Conservation (phyloP, 169 alveolate species). For the Eimeria necatrix region DNA sequence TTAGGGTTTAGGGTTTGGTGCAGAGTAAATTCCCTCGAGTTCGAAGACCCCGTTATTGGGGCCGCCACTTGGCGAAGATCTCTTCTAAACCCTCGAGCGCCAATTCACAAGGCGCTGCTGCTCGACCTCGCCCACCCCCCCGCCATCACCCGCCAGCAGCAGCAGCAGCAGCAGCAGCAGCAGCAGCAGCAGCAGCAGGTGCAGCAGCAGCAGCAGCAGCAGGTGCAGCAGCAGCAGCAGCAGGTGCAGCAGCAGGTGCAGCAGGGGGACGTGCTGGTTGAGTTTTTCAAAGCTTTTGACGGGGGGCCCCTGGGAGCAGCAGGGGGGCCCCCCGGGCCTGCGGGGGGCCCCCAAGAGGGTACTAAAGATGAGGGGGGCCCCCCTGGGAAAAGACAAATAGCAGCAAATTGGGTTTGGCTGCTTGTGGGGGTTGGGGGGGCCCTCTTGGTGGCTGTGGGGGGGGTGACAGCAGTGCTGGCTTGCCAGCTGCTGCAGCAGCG, state of each 20-base stretch:
- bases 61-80: not conserved
- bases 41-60: not conserved
- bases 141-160: not conserved
- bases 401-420: not conserved
- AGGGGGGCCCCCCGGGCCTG: not conserved
- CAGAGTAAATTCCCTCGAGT: not conserved
- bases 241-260: not conserved
- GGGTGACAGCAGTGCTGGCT: not conserved
- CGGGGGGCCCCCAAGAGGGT: not conserved
- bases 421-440: conserved; percentile 7
- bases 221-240: too few relatives aligned
- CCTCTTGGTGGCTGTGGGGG: not conserved
- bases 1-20: not conserved
- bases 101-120: not conserved
- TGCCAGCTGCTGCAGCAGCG: not conserved
- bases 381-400: not conserved
- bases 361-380: not conserved
- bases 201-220: too few relatives aligned
- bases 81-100: not conserved
- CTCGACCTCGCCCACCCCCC: not conserved
- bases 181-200: too few relatives aligned
- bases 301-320: not conserved
- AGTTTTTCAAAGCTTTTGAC: not conserved
- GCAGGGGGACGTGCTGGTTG: not conserved
- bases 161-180: too few relatives aligned